These are phyloP conservation scores for Talaromyces sp. DNA, from an alignment of 2,329 filamentous ascomycete genomes.

Conservation along the genomic window DNA sequence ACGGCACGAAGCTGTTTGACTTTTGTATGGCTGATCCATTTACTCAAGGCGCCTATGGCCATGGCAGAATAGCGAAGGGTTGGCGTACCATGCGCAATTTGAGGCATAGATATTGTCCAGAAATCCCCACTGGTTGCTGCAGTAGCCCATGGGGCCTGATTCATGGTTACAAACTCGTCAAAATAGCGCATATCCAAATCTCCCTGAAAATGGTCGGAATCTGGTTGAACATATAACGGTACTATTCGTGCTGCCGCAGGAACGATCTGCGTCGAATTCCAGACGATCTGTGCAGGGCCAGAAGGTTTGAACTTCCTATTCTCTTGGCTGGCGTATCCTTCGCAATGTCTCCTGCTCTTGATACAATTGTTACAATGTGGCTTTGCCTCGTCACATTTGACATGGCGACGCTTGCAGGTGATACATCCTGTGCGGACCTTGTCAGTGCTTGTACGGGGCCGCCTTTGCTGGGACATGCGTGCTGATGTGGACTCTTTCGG, in stretches of 20 bases:
- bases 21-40: slow-evolving; percentile 7
- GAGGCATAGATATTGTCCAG: slow-evolving; percentile 7
- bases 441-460: slow-evolving; percentile 5
- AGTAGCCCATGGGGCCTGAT: slow-evolving; percentile 5
- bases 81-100: slow-evolving; percentile 1
- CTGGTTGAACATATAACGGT: background rate
- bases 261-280: background rate
- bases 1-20: background rate
- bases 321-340: background rate
- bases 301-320: background rate
- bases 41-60: slow-evolving; percentile 10
- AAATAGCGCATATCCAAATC: slow-evolving; percentile 6
- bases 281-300: slow-evolving; percentile 6
- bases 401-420: slow-evolving; percentile 9
- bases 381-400: slow-evolving; percentile 14
- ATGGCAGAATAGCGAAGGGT: slow-evolving; percentile 10
- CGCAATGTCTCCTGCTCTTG: background rate
- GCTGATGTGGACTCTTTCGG: background rate
- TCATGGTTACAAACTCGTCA: background rate
- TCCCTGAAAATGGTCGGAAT: background rate
- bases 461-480: background rate
- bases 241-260: background rate
- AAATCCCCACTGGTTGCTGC: slow-evolving; percentile 2
- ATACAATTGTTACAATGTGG: slow-evolving; percentile 3
- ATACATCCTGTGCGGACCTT: slow-evolving; percentile 12